Base-by-base conservation (phyloP, 306 rosid genomes). In the Vigna radiata region DNA sequence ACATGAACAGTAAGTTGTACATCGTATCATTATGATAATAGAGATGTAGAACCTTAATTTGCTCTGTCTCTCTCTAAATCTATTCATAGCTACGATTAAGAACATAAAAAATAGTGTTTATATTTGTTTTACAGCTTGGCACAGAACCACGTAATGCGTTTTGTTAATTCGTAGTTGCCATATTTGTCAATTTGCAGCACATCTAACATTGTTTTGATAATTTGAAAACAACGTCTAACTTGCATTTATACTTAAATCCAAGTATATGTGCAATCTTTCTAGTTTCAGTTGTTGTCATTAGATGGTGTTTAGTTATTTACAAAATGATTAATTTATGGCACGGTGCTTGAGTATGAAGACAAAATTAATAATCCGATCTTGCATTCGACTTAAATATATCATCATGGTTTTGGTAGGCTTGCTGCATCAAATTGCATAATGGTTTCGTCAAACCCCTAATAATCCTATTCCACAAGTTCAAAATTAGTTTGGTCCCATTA, bases 1-100 rank as follows among this genome's bases (percentile, higher is more conserved):
- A 61, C 88, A 82, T 83, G 91, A 84, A 63, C 65, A 68, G 73
- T 73, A 81, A 84, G 62, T 67, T 70, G 70, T 50, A 56, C 74
- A 72, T 66, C 39, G 54, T 60, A 76, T 76, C 70, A 55, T 49
- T 68, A 76, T 80, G 72, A 25, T 81, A 17, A 61, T 68, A 73
- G 80, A 73, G 61, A 72, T 61, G 59, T 80, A 72, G 80, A 44
- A 75, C 62, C 49, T 79, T 69, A 18, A 54, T 53, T 12, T 55
- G 55, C 65, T 29, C 59, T 7, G 0, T 62, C n/a, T 25, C 3
- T 25, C 3, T 23, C 25, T 23, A 1, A 1, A 1, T 1, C 25
- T 23, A 25, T 25, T 65, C 36, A 67, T 12, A n/a, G 41, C 39
- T 12, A 60, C 0, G 27, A 25, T 25, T 78, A 18, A 33, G 11